Base-by-base conservation (phyloP, 2,329 filamentous ascomycete genomes). In the Aureobasidium sp. region DNA sequence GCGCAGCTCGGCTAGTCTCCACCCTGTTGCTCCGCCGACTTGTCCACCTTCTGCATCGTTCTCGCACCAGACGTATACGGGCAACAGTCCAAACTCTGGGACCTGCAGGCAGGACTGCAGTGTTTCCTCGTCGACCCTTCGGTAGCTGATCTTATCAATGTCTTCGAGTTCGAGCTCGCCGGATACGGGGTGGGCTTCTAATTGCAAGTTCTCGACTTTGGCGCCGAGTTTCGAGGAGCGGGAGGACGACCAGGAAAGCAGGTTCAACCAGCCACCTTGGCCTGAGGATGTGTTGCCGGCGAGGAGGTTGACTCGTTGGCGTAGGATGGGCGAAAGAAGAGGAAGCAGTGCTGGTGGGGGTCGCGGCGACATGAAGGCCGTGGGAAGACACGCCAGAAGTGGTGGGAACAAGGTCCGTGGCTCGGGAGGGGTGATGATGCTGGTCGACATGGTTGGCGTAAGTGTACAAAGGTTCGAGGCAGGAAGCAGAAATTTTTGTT, bases 101-200 rank as follows among this genome's bases (percentile, higher is more conserved):
- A 91, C 75, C 3, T 82, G 80, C 7, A 89, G 79, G 34, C 88
- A 78, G 3, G 85, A 81, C 68, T 92, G 87, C 57, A 92, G 73
- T 0, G 89, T 94, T 74, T 94, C 90, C 48, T 82, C 76, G 69
- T 94, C 90, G 39, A 90, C 72, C n/a, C 88, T 80, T 64, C 84
- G 79, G 75, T 87, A 93, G 59, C 82, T 80, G 37, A 84, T 77
- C 31, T 81, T 79, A 63, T 84, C 79, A 8, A 84, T 81, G 62
- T 90, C 87, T 62, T 89, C 86, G 22, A 92, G 75, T 75, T 93
- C 89, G 60, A 93, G 83, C 73, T 92, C 89, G 60, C 89, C 89
- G 2, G 88, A 91, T 5, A 88, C 84, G 3, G 90, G 90, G 69
- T 94, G 90, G n/a, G 88, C 88, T 72, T 92, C 88, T 36, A 93